Evolutionary conservation across 495 filamentous ascomycete species (phyloP), one percentile per base, ranked within the genome.

Genomic region (Neurospora sp.): DNA sequence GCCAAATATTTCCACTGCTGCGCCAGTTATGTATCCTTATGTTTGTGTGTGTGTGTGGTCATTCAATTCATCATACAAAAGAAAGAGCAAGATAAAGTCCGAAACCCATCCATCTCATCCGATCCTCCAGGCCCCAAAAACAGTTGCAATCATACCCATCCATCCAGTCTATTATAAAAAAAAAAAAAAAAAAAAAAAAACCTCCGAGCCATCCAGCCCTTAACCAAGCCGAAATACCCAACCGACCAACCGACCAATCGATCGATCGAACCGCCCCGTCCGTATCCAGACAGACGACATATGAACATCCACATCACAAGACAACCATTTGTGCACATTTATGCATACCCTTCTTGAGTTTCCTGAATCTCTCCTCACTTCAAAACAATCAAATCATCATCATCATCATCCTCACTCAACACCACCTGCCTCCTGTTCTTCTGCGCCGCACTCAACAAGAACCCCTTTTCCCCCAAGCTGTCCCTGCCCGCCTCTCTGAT

Each of bases 401-500:
- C 79, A 40, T 81, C 79, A 38, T 78, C 86, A 75, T 87, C 86
- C 75, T 87, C 86, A 70, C 88, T 86, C 82, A 74, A 85, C 77
- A 74, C 79, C 72, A 76, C 75, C 75, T 72, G 44, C 42, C 75
- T 72, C 72, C 78, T 79, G 37, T 75, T 71, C 72, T 77, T 65
- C 53, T 65, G 53, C 53, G 53, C 48, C 75, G 78, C 70, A 70
- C 76, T 72, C 72, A 79, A 71, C 69, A 74, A 70, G 75, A 84
- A 73, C 74, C 84, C 84, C 14, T 70, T 42, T 3, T 84, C 86
- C 40, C 91, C 91, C 4, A 93, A 74, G 77, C 92, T 93, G 74
- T 94, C 92, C 73, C 91, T 85, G 3, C 91, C 92, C 0, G 92
- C 91, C 78, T 92, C 91, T 76, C 88, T 87, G 72, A 93, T 93